Evolutionary conservation across 2,329 filamentous ascomycete species (phyloP), one percentile per base, ranked within the genome.

Genomic region (Fusarium continuum): DNA sequence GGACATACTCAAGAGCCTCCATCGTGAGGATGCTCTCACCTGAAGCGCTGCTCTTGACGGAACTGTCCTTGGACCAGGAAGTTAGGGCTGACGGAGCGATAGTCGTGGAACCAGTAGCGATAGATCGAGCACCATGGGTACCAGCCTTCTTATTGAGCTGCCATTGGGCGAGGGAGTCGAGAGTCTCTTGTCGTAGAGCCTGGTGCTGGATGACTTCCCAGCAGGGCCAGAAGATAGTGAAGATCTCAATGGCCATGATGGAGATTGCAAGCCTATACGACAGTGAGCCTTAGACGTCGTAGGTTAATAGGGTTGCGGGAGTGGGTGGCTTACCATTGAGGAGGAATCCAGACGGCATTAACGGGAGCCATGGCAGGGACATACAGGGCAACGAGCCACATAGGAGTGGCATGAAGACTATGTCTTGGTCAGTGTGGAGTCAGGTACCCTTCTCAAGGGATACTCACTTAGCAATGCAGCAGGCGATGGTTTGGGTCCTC

Each of bases 311-410:
- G 29, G 13, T 13, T 8, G 20, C 9, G 17, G 48, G 28, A 44
- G 41, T 54, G 23, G 28, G 43, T 40, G 39, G 36, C 82, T 72
- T 74, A 87, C 86, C 88, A 90, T 72, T 87, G 83, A 3, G 86
- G 84, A 44, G 88, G 86, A 13, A 86, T 77, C 63, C 81, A 88
- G 70, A 82, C 82, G 11, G 74, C 69, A 71, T 88, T 88, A 49
- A 88, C 74, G 0, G 75, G 69, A 3, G 73, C 77, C 77, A 88
- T 83, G 8, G 64, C 77, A 6, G 84, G 81, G 4, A 79, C 78
- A 55, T 84, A 81, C 13, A 86, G 75, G 50, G 85, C 88, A 20
- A 88, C 74, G 31, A 91, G 80, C 88, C 88, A 91, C 77, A 91
- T 82, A 0, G 88, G 88, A 8, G 87, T 85, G 19, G 87, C 87